Evolutionary conservation across 192 early-diverging fungal genomes (phyloP).

Genomic region (Dissophora ornata): DNA sequence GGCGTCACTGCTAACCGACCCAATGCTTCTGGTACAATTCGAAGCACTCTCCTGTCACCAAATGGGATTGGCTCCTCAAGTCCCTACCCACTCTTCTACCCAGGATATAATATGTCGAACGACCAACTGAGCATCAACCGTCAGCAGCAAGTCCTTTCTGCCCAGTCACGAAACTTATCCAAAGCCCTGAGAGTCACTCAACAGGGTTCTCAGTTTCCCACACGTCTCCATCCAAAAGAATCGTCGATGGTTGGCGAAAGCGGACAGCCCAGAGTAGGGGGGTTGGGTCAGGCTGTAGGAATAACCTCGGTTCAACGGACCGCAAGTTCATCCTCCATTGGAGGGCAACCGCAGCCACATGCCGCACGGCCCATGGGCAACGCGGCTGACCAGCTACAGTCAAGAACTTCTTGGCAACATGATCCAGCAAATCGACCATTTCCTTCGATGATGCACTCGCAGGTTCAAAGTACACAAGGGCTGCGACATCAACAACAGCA

Average conservation of each 20-base stretch:
- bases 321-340: neutral
- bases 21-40: neutral
- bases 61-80: neutral
- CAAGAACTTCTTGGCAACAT: neutral
- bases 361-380: neutral
- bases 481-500: slow-evolving; percentile 9
- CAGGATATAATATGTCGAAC: neutral
- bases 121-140: neutral
- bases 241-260: neutral
- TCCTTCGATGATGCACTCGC: neutral
- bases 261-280: neutral
- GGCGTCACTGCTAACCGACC: slow-evolving; percentile 23
- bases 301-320: neutral
- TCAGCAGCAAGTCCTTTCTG: slow-evolving; percentile 9
- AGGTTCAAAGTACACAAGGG: neutral
- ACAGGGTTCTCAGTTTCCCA: slow-evolving; percentile 12
- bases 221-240: neutral
- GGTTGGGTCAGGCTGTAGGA: neutral
- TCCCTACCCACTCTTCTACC: neutral
- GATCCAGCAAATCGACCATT: neutral
- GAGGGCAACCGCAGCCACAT: neutral
- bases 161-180: slow-evolving; percentile 8
- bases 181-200: slow-evolving; percentile 13
- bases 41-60: neutral
- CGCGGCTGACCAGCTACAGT: neutral